Evolutionary conservation across 2,329 filamentous ascomycete species (phyloP).

Genomic region (Huntiella savannae): DNA sequence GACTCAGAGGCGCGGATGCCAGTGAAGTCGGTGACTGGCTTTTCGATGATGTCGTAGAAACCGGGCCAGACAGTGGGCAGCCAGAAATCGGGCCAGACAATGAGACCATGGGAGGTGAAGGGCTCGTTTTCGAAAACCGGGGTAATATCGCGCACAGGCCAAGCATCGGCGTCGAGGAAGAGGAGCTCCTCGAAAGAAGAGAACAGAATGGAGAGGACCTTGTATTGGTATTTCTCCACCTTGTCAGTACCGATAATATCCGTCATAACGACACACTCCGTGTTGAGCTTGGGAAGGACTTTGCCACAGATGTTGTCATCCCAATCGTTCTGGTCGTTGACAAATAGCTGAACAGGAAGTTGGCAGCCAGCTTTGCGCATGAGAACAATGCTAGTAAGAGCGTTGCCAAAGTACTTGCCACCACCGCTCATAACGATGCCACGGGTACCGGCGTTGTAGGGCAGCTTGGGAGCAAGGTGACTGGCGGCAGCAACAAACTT

Average conservation of each 20-base stretch:
- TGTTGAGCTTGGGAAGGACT: conserved; percentile 16
- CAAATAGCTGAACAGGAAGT: conserved; percentile 25
- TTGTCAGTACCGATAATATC: conserved; percentile 15
- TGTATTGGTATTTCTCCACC: conserved; percentile 31
- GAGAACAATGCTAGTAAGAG: conserved; percentile 31
- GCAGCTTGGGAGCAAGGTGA: conserved; percentile 17
- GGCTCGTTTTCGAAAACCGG: conserved; percentile 30
- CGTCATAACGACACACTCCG: conserved; percentile 18
- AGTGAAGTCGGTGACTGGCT: conserved; percentile 17
- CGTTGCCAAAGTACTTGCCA: conserved; percentile 27
- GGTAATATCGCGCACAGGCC: conserved; percentile 23
- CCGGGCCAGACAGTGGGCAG: conserved; percentile 22
- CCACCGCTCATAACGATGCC: conserved; percentile 33
- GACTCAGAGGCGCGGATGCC: conserved; percentile 25
- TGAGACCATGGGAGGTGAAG: conserved; percentile 30
- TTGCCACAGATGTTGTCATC: conserved; percentile 17
- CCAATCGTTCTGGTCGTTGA: conserved; percentile 18
- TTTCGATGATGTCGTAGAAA: conserved; percentile 26
- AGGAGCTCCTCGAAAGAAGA: conserved; percentile 39
- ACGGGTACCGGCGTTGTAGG: conserved; percentile 17
- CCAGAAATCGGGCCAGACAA: conserved; percentile 40
- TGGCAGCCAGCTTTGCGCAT: conserved; percentile 29
- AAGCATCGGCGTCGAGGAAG: conserved; percentile 38
- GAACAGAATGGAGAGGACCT: conserved; percentile 36
- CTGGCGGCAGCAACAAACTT: conserved; percentile 1